These are phyloP conservation scores for Metschnikowia gelsemii DNA, from an alignment of 805 yeast species.

Conservation along the genomic window DNA sequence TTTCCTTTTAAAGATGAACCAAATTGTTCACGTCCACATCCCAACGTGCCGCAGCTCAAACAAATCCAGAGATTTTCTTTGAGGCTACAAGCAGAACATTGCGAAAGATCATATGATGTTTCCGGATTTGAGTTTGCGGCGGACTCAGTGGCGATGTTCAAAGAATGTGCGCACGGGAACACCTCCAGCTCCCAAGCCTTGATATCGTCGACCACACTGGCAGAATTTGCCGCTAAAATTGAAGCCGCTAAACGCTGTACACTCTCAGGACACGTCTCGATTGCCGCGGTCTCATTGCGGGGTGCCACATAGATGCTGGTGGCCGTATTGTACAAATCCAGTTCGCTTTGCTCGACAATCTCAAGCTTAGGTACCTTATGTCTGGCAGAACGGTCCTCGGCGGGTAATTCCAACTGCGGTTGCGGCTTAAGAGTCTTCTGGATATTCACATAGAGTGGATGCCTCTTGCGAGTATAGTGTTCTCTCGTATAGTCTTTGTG, in stretches of 20 bases:
- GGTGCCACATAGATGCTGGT: constrained; percentile 43
- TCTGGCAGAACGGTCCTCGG: constrained; percentile 19
- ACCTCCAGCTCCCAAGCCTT: constrained; percentile 92
- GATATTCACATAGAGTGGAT: constrained; percentile 59
- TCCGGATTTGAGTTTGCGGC: too few species aligned
- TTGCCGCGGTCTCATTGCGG: constrained; percentile 25
- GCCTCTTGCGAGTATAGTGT: constrained; percentile 55
- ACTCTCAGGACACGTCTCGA: constrained; percentile 24
- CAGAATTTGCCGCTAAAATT: constrained; percentile 58
- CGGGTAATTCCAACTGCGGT: constrained; percentile 19
- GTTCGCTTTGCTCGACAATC: constrained; percentile 60
- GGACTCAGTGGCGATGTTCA: constrained; percentile 49
- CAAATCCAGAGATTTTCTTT: constrained; percentile 89
- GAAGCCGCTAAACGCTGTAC: constrained; percentile 37
- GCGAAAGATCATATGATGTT: constrained; percentile 42
- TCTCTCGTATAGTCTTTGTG: constrained; percentile 50
- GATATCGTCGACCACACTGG: constrained; percentile 62
- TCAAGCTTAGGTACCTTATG: constrained; percentile 64
- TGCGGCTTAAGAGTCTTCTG: constrained; percentile 47
- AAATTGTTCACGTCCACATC: constrained; percentile 93
- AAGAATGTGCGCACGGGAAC: constrained; percentile 73
- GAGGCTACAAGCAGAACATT: constrained; percentile 63
- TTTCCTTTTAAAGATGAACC: constrained; percentile 89
- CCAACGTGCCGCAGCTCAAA: constrained; percentile 82
- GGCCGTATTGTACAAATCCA: constrained; percentile 54